Conservation (phyloP, 345 rosid species). For the Combretum micranthum region DNA sequence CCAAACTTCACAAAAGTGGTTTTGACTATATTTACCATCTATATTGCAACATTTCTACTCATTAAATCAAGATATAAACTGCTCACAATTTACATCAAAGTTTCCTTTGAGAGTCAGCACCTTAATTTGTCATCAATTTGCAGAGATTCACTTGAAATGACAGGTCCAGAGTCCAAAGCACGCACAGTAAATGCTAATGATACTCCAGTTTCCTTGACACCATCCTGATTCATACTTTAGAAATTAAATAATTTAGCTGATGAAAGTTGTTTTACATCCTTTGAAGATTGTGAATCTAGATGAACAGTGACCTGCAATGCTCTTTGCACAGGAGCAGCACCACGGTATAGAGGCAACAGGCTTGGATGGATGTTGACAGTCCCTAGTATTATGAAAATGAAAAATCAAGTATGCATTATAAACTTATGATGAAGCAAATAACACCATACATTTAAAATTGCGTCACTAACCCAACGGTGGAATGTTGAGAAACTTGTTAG, state of each 20-base stretch:
- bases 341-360: constrained; percentile 77
- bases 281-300: not conserved
- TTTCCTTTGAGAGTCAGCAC: constrained; percentile 20
- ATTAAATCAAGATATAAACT: no score
- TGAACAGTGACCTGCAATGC: constrained; percentile 54
- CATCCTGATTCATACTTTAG: constrained; percentile 48
- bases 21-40: no score
- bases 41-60: no score
- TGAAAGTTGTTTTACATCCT: not conserved
- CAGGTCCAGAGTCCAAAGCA: constrained; percentile 88
- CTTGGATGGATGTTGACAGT: constrained; percentile 96
- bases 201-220: constrained; percentile 83
- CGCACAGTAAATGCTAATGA: constrained; percentile 82
- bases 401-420: not conserved
- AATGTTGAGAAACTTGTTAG: constrained; percentile 72
- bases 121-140: constrained; percentile 80
- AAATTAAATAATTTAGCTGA: constrained; percentile 2
- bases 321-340: constrained; percentile 98
- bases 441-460: not conserved
- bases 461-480: constrained; percentile 65
- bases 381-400: constrained; percentile 30
- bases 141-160: constrained; percentile 53
- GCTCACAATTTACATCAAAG: not conserved
- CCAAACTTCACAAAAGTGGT: no score
- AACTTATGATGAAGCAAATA: no score